Evolutionary conservation across 805 yeast genomes (phyloP).

Genomic region (Priceomyces haplophilus): DNA sequence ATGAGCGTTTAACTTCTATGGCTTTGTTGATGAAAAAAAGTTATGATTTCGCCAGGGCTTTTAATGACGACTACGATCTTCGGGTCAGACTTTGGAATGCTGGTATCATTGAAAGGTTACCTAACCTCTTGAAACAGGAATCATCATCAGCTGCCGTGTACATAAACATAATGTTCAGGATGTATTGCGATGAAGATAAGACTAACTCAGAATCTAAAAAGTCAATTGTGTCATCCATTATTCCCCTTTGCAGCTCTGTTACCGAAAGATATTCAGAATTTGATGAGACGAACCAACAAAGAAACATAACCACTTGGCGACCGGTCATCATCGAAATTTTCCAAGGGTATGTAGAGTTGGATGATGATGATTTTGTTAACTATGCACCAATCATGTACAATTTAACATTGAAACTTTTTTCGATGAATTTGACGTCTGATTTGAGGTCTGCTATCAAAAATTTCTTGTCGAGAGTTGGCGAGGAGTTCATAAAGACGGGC

Average conservation of each 20-base stretch:
- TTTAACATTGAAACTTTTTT: conserved; percentile 55
- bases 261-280: conserved; percentile 66
- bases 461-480: conserved; percentile 55
- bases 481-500: conserved; percentile 24
- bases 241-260: conserved; percentile 68
- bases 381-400: conserved; percentile 61
- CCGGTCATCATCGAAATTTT: conserved; percentile 89
- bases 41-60: conserved; percentile 78
- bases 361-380: conserved; percentile 62
- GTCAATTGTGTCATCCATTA: conserved; percentile 49
- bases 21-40: conserved; percentile 62
- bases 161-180: conserved; percentile 72
- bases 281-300: conserved; percentile 73
- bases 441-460: conserved; percentile 57
- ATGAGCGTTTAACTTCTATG: conserved; percentile 55
- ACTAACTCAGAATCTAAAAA: conserved; percentile 45
- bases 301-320: conserved; percentile 81
- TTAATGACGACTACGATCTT: conserved; percentile 84
- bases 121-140: conserved; percentile 89
- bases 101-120: conserved; percentile 87
- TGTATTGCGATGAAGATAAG: conserved; percentile 66
- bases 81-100: conserved; percentile 88
- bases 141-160: conserved; percentile 85
- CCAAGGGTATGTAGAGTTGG: conserved; percentile 77
- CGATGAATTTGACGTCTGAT: conserved; percentile 59